phyloP scores from a whole-genome alignment of 768 basidiomycete species.

The Hortiboletus campestris region DNA sequence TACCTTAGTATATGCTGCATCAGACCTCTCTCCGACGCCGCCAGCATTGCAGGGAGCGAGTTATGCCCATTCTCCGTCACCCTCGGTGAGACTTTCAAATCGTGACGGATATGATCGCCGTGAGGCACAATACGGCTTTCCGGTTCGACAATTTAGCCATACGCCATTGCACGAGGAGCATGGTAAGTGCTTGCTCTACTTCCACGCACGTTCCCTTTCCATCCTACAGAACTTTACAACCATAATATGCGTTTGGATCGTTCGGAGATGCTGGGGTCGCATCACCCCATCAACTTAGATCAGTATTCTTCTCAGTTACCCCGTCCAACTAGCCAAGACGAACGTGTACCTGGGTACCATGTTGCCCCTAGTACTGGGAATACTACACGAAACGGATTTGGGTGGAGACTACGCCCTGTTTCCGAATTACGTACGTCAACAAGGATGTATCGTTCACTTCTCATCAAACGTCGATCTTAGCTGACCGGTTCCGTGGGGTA shows the following conservation, averaged over 20 bases:
- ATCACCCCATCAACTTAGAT: not conserved
- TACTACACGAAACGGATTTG: slow-evolving; percentile 39
- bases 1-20: slow-evolving; percentile 23
- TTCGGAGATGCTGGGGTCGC: not conserved
- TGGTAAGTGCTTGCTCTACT: slow-evolving; percentile 6
- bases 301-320: not conserved
- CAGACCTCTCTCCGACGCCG: slow-evolving; percentile 37
- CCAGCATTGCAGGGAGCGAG: slow-evolving; percentile 22
- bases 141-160: not conserved
- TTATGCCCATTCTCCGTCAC: slow-evolving; percentile 2
- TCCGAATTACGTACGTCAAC: slow-evolving; percentile 62
- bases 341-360: not conserved
- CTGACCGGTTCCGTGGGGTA: slow-evolving; percentile 73
- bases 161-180: not conserved
- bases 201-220: not conserved
- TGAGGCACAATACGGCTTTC: not conserved
- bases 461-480: slow-evolving; percentile 39
- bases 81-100: not conserved
- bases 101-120: not conserved
- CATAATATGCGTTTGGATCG: not conserved
- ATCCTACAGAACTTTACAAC: slow-evolving; percentile 5
- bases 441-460: not conserved
- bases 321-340: not conserved
- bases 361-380: not conserved
- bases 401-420: slow-evolving; percentile 61